Percentiles rank a stretch among this genome's conserved stretches.
phyloP scores from a whole-genome alignment of 805 yeast species.

The Sugiyamaella qingdaonensis region DNA sequence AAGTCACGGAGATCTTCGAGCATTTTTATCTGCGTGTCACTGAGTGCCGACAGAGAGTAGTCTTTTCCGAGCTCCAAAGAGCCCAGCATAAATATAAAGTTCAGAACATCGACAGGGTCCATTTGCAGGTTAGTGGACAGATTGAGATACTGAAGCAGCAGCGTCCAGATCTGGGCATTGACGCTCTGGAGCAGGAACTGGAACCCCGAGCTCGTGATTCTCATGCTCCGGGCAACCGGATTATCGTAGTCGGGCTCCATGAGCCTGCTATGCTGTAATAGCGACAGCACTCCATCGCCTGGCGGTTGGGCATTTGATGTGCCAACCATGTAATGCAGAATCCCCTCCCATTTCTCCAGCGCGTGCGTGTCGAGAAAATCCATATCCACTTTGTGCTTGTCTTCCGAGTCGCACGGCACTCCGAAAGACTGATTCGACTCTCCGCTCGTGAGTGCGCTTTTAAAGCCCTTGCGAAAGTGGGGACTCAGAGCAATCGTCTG shows the following conservation, averaged over 20 bases:
- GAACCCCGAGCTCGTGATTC: slow-evolving; percentile 87
- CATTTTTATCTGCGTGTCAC: slow-evolving; percentile 80
- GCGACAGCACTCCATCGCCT: slow-evolving; percentile 72
- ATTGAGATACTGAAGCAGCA: slow-evolving; percentile 79
- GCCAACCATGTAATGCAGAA: slow-evolving; percentile 96
- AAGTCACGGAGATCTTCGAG: slow-evolving; percentile 85
- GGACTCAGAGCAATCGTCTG: slow-evolving; percentile 52
- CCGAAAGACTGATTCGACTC: slow-evolving; percentile 69
- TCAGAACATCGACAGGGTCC: slow-evolving; percentile 95
- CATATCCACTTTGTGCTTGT: slow-evolving; percentile 55
- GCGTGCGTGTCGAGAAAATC: slow-evolving; percentile 75
- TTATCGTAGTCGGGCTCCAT: slow-evolving; percentile 60
- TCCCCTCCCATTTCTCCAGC: slow-evolving; percentile 86
- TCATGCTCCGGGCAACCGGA: slow-evolving; percentile 33
- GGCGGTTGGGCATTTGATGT: slow-evolving; percentile 65
- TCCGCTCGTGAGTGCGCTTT: slow-evolving; percentile 82
- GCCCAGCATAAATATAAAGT: slow-evolving; percentile 90
- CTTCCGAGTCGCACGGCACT: slow-evolving; percentile 54
- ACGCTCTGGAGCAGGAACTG: slow-evolving; percentile 91
- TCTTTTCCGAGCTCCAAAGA: slow-evolving; percentile 87
- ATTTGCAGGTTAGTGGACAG: slow-evolving; percentile 78
- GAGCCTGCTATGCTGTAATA: slow-evolving; percentile 74
- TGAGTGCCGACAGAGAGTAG: slow-evolving; percentile 64
- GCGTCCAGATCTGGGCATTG: slow-evolving; percentile 91
- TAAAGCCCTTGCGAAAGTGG: slow-evolving; percentile 67